These are phyloP conservation scores for Begonia fuchsioides DNA, from an alignment of 306 rosid genomes.

Conservation along the genomic window DNA sequence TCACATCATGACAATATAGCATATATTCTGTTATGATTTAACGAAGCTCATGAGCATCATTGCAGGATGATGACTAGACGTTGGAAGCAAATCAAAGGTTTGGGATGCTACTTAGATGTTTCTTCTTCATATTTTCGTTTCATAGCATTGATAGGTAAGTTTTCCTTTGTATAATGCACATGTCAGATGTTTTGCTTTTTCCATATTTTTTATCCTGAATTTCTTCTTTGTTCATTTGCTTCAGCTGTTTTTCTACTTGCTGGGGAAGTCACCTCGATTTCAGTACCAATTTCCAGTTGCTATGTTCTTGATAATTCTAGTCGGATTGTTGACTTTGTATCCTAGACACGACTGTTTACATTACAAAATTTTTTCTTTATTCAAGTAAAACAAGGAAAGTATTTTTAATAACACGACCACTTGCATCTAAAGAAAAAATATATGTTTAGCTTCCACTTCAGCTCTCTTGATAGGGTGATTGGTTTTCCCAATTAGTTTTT, in stretches of 20 bases:
- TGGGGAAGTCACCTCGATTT: slow-evolving; percentile 29
- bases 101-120: slow-evolving; percentile 7
- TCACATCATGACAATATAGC: too few relatives aligned
- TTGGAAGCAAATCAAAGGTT: slow-evolving; percentile 10
- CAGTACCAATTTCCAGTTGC: slow-evolving; percentile 59
- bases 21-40: neutral
- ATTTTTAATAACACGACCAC: too few relatives aligned
- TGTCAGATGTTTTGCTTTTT: neutral
- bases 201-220: neutral
- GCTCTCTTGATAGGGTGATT: too few relatives aligned
- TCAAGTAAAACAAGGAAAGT: too few relatives aligned
- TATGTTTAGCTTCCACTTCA: too few relatives aligned
- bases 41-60: neutral
- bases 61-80: slow-evolving; percentile 9
- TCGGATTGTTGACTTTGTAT: slow-evolving; percentile 83
- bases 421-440: too few relatives aligned
- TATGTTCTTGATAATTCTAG: slow-evolving; percentile 68
- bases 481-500: too few relatives aligned
- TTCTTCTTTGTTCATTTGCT: slow-evolving; percentile 5
- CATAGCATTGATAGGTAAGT: slow-evolving; percentile 18
- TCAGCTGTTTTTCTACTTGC: slow-evolving; percentile 41
- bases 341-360: slow-evolving; percentile 19
- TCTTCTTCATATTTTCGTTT: slow-evolving; percentile 4
- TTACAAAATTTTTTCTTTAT: neutral
- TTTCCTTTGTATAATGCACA: slow-evolving; percentile 2